These are phyloP conservation scores for Apiospora arundinis DNA, from an alignment of 2,329 filamentous ascomycete species.

Conservation along the genomic window DNA sequence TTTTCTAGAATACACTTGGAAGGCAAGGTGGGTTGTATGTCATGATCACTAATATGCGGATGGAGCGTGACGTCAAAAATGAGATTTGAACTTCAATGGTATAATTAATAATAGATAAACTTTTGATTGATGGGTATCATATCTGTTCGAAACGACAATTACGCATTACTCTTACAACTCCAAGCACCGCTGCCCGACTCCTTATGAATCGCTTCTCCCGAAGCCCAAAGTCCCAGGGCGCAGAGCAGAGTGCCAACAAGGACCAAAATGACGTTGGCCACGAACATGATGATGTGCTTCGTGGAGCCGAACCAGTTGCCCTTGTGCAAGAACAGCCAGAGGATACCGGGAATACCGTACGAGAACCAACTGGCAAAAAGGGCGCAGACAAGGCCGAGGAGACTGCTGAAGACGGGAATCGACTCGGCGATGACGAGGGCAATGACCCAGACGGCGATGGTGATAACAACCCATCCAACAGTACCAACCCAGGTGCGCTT, in stretches of 20 bases:
- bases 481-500: constrained; percentile 57
- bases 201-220: constrained; percentile 43
- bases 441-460: constrained; percentile 60
- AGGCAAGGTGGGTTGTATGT: neutral
- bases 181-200: constrained; percentile 42
- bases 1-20: neutral
- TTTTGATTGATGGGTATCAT: constrained; percentile 17
- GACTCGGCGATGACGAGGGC: constrained; percentile 73
- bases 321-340: constrained; percentile 56
- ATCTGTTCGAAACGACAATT: constrained; percentile 5
- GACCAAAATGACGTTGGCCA: constrained; percentile 41
- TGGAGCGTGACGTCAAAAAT: neutral
- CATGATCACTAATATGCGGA: neutral
- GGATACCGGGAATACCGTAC: constrained; percentile 53
- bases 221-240: constrained; percentile 47
- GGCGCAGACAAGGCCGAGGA: constrained; percentile 67
- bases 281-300: constrained; percentile 41
- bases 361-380: constrained; percentile 74
- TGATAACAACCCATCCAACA: constrained; percentile 64
- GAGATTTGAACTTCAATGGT: neutral
- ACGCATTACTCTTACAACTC: constrained; percentile 42
- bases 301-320: constrained; percentile 46
- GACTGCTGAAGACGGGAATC: constrained; percentile 71
- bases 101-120: neutral
- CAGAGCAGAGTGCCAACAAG: constrained; percentile 45